A percentile compares a stretch with the other conserved stretches of the same genome.
These are phyloP conservation scores for Bigelowiella natans DNA, from an alignment of 78 protist species.

Conservation along the genomic window DNA sequence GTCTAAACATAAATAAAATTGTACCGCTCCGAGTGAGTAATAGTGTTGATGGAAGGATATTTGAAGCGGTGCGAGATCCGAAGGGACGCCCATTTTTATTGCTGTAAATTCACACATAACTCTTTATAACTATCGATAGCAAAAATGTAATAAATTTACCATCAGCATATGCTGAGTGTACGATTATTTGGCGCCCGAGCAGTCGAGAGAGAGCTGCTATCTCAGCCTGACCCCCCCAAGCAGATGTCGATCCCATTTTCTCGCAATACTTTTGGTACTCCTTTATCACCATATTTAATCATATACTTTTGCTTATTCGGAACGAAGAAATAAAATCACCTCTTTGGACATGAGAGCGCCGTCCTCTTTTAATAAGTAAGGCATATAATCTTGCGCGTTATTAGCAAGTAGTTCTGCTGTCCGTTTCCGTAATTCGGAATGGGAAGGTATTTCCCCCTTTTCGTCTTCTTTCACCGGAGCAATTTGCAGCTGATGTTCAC, in stretches of 20 bases:
- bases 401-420: background rate
- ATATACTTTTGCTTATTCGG: too few relatives aligned
- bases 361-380: background rate
- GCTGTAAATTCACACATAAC: background rate
- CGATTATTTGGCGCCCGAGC: background rate
- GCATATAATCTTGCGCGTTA: background rate
- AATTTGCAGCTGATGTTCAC: background rate
- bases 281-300: too few relatives aligned
- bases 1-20: background rate
- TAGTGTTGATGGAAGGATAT: background rate
- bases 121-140: background rate
- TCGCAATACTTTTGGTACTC: background rate
- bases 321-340: too few relatives aligned
- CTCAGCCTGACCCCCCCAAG: constrained; percentile 12
- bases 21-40: background rate
- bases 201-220: background rate
- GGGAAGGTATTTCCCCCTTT: too few relatives aligned
- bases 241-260: background rate
- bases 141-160: background rate
- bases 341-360: background rate
- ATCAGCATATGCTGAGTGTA: background rate
- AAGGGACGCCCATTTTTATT: background rate
- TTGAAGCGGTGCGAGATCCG: background rate
- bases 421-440: background rate
- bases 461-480: background rate